These are phyloP conservation scores for Lentinus tigrinus DNA, from an alignment of 768 basidiomycete species.

Conservation along the genomic window DNA sequence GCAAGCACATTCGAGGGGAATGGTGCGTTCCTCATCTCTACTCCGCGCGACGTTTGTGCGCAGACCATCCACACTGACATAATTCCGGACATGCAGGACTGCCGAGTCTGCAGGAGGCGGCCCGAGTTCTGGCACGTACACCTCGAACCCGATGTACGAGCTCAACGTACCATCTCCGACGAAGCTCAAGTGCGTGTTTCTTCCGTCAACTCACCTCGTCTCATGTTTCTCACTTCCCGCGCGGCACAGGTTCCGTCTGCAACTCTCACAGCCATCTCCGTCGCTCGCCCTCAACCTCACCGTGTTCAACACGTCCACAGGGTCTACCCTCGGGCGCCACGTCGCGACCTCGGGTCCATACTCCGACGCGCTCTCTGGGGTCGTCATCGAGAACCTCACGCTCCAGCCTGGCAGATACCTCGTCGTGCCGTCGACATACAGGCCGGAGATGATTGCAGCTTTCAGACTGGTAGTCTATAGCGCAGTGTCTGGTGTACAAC, in stretches of 20 bases:
- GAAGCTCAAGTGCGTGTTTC: slow-evolving; percentile 53
- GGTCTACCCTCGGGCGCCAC: slow-evolving; percentile 35
- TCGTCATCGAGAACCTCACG: slow-evolving; percentile 51
- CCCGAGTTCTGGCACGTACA: slow-evolving; percentile 65
- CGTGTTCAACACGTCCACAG: slow-evolving; percentile 42
- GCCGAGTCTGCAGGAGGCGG: slow-evolving; percentile 60
- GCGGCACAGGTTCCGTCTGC: slow-evolving; percentile 67
- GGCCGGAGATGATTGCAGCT: slow-evolving; percentile 50
- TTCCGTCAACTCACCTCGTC: not conserved
- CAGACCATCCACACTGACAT: not conserved
- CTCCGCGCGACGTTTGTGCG: too few species aligned
- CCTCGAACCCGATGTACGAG: slow-evolving; percentile 67
- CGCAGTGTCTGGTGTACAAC: slow-evolving; percentile 5
- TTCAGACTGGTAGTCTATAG: slow-evolving; percentile 63
- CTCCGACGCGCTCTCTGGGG: slow-evolving; percentile 72
- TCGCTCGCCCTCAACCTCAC: slow-evolving; percentile 59
- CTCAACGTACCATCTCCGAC: slow-evolving; percentile 50
- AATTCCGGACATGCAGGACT: slow-evolving; percentile 43
- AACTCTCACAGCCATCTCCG: slow-evolving; percentile 46
- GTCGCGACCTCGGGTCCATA: slow-evolving; percentile 79
- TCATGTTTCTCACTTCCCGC: not conserved
- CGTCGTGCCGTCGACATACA: slow-evolving; percentile 71
- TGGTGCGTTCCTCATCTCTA: slow-evolving; percentile 59
- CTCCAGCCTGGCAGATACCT: slow-evolving; percentile 67
- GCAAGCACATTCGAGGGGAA: slow-evolving; percentile 59